These are phyloP conservation scores for Parietichytrium sp. DNA, from an alignment of 108 stramenopile species.

Conservation along the genomic window DNA sequence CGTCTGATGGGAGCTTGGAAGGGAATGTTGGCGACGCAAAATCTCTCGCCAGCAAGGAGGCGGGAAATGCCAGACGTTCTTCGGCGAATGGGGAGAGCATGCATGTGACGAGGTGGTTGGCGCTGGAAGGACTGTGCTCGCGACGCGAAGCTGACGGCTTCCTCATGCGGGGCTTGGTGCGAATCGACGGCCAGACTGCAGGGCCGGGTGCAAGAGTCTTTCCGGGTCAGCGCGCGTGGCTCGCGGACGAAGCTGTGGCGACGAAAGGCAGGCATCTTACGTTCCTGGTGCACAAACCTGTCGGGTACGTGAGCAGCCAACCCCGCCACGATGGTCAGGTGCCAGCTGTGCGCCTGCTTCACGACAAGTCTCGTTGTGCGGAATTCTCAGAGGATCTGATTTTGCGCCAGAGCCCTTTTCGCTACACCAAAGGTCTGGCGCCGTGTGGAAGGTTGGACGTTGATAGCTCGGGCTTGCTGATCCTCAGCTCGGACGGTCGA, in stretches of 20 bases:
- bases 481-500: not conserved
- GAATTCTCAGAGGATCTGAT: not conserved
- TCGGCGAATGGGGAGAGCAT: not conserved
- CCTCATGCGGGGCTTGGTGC: not conserved
- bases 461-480: not conserved
- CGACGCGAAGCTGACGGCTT: not conserved
- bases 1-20: too few relatives aligned
- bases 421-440: conserved; percentile 7
- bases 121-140: conserved; percentile 1
- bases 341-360: conserved; percentile 14
- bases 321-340: not conserved
- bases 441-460: not conserved
- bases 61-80: too few relatives aligned
- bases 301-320: not conserved
- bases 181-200: not conserved
- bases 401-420: too few relatives aligned
- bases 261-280: too few relatives aligned
- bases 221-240: not conserved
- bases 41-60: too few relatives aligned
- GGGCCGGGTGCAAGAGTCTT: not conserved
- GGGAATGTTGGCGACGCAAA: too few relatives aligned
- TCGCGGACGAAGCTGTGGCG: not conserved
- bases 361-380: not conserved
- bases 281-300: not conserved
- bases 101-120: not conserved